phyloP scores from a whole-genome alignment of 1,139 yeast genomes.

The Pichia sp. region DNA sequence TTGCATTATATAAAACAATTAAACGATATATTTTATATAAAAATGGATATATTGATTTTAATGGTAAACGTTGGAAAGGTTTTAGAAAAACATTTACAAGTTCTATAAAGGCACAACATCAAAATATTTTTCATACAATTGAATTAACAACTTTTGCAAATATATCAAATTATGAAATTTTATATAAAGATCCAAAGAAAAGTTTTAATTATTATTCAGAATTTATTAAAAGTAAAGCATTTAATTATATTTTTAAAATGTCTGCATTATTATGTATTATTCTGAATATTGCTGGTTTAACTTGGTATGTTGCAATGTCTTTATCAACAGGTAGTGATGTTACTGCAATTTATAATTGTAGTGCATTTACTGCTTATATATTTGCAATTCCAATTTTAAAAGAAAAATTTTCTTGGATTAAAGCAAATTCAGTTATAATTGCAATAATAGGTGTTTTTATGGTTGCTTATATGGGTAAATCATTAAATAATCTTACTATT shows the following conservation, averaged over 20 bases:
- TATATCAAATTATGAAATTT: conserved; percentile 18
- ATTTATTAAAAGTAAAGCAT: conserved; percentile 40
- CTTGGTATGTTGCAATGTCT: conserved; percentile 85
- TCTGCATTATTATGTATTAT: conserved; percentile 47
- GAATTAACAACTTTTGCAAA: conserved; percentile 29
- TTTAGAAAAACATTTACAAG: conserved; percentile 36
- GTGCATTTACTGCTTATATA: conserved; percentile 82
- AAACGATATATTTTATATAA: conserved; percentile 32
- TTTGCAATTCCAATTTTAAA: conserved; percentile 71
- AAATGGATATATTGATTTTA: conserved; percentile 29
- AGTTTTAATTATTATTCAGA: conserved; percentile 35
- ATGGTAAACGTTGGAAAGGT: conserved; percentile 36
- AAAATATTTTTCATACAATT: conserved; percentile 31
- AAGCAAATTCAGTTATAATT: conserved; percentile 60
- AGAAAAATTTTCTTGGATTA: conserved; percentile 61
- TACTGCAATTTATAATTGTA: conserved; percentile 85
- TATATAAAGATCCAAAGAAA: conserved; percentile 20
- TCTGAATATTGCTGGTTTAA: conserved; percentile 68
- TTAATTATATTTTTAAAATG: conserved; percentile 41
- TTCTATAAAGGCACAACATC: conserved; percentile 38
- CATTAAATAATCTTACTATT: no score
- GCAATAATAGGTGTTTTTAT: conserved; percentile 72
- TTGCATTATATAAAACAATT: conserved; percentile 42
- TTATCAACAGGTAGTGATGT: conserved; percentile 80
- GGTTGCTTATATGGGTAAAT: conserved; percentile 71